Evolutionary conservation across 2,329 filamentous ascomycete genomes (phyloP), one percentile per base, ranked within the genome.

Genomic region (Knoxdaviesia proteae): DNA sequence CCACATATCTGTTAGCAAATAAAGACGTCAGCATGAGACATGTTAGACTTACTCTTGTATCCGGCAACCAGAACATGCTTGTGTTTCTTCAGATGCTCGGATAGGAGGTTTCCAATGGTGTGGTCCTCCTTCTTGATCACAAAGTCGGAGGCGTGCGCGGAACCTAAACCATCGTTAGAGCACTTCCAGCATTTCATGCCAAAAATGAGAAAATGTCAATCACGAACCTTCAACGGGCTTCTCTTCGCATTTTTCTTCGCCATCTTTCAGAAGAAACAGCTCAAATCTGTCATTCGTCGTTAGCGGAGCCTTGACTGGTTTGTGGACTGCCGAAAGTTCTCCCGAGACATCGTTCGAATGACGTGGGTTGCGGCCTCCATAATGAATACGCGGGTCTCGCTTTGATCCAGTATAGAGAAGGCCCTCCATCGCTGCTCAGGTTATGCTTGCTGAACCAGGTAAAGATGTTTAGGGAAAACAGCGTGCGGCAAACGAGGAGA

Each of bases 81-180:
- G 53, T 84, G 80, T 58, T 82, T 77, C 63, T 90, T 77, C 45
- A 98, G 79, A 53, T 88, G 83, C 54, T 84, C 78, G 40, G 80
- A 74, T 44, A 98, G 71, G 44, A 98, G 70, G 59, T 98, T 94
- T 52, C 80, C 90, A 31, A 98, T 73, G 1, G 88, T 94, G 62
- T 94, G 88, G 53, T 98, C 90, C 60, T 98, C 90, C 61, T 94
- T 96, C 62, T 84, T 84, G 62, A 98, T 77, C 46, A 84, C 77
- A 64, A 98, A 98, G 61, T 94, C 82, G 7, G 84, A 82, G n/a
- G 83, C 86, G 58, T 94, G 93, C 29, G 88, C 84, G 57, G 93
- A 86, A 55, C 84, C 86, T 90, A 46, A 32, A n/a, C 7, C 2
- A 20, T 11, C 5, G 36, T 29, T 7, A 32, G 9, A 36, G 34